Evolutionary conservation across 2,329 filamentous ascomycete species (phyloP).

Genomic region (Pseudogymnoascus sp.): DNA sequence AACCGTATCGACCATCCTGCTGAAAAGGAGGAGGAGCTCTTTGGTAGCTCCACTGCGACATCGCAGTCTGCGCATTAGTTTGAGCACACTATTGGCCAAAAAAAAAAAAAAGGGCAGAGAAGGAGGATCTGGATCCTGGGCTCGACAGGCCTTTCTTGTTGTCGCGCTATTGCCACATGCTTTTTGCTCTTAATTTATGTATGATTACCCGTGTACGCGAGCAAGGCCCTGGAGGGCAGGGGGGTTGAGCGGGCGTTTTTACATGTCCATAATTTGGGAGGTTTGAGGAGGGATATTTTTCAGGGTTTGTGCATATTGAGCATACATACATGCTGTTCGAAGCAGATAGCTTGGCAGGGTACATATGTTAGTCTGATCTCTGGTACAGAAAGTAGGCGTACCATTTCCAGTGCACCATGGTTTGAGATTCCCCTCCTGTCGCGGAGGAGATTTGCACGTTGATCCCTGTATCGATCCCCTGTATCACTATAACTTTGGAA

Average conservation of each 20-base stretch:
- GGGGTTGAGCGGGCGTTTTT: background rate
- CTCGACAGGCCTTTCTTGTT: background rate
- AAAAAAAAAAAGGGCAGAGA: background rate
- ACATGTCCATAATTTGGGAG: background rate
- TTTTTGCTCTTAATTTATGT: background rate
- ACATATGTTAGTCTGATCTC: background rate
- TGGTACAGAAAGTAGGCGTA: background rate
- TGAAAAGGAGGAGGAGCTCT: constrained; percentile 26
- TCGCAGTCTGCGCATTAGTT: background rate
- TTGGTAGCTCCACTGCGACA: constrained; percentile 4
- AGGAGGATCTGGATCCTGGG: background rate
- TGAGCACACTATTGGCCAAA: background rate
- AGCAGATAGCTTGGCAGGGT: background rate
- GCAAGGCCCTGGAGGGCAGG: background rate
- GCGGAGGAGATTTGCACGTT: background rate
- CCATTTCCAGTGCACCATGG: background rate
- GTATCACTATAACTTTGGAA: background rate
- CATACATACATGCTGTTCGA: background rate
- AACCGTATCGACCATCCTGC: constrained; percentile 31
- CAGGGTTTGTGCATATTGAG: background rate
- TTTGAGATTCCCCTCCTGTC: background rate
- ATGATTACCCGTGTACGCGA: background rate
- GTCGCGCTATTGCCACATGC: background rate
- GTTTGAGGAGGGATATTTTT: background rate
- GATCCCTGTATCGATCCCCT: background rate